Evolutionary conservation across 345 rosid genomes (phyloP).

Genomic region (Salix caprea): DNA sequence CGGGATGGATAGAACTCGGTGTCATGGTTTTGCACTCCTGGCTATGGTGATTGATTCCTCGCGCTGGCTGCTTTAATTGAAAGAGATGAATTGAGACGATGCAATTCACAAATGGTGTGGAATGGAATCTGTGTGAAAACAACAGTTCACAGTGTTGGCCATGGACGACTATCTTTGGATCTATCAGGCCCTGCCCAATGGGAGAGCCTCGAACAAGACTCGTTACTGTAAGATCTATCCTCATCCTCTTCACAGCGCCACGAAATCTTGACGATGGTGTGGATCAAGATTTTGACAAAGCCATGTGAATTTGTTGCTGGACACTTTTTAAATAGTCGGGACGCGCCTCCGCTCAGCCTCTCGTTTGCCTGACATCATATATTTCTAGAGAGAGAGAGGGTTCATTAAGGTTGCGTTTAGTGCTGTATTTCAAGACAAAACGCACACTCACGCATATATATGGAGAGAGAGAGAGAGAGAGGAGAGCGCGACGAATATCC

Average conservation of each 20-base stretch:
- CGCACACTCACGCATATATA: too few relatives aligned
- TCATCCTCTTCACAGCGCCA: too few relatives aligned
- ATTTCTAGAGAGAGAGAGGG: too few relatives aligned
- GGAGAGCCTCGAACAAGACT: too few relatives aligned
- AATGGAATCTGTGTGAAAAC: not conserved
- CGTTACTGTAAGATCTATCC: too few relatives aligned
- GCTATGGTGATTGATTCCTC: not conserved
- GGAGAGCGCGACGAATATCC: too few relatives aligned
- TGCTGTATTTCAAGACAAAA: too few relatives aligned
- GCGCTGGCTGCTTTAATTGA: not conserved
- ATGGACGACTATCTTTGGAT: not conserved
- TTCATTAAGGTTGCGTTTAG: too few relatives aligned
- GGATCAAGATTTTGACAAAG: not conserved
- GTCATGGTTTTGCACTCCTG: not conserved
- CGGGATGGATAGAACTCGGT: not conserved
- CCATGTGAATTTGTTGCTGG: not conserved
- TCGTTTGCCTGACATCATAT: conserved; percentile 7
- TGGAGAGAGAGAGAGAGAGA: too few relatives aligned
- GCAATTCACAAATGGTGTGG: not conserved
- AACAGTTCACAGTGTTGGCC: not conserved
- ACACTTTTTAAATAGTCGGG: not conserved
- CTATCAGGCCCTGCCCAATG: not conserved
- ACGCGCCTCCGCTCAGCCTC: not conserved
- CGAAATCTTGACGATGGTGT: not conserved
- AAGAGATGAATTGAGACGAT: not conserved